Evolutionary conservation across 2,329 filamentous ascomycete genomes (phyloP).

Genomic region (Fusarium sp.): DNA sequence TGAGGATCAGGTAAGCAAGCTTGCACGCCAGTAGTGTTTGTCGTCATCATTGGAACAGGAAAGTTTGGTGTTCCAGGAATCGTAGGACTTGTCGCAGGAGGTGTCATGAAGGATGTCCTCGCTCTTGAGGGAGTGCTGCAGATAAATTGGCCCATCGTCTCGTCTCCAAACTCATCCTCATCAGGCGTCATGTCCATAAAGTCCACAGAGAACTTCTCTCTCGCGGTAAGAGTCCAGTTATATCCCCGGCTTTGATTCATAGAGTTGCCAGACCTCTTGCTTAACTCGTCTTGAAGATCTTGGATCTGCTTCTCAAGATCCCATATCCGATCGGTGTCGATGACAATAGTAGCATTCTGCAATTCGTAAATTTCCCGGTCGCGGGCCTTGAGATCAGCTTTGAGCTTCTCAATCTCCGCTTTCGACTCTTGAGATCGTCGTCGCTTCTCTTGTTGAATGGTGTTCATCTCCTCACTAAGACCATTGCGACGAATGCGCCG

Average conservation of each 20-base stretch:
- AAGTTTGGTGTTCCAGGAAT: slow-evolving; percentile 58
- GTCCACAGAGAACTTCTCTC: slow-evolving; percentile 63
- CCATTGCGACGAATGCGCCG: slow-evolving; percentile 70
- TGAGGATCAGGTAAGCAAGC: slow-evolving; percentile 59
- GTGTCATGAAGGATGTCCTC: slow-evolving; percentile 67
- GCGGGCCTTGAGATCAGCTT: slow-evolving; percentile 62
- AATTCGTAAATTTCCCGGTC: slow-evolving; percentile 69
- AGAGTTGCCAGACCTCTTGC: slow-evolving; percentile 38
- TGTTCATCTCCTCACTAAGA: slow-evolving; percentile 71
- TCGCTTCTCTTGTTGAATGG: slow-evolving; percentile 64
- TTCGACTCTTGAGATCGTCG: slow-evolving; percentile 57
- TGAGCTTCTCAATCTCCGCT: slow-evolving; percentile 66
- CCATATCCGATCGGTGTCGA: slow-evolving; percentile 64
- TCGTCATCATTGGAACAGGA: slow-evolving; percentile 18
- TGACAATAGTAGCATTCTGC: slow-evolving; percentile 64
- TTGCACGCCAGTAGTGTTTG: slow-evolving; percentile 32
- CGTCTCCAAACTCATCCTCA: slow-evolving; percentile 64
- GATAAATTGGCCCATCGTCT: slow-evolving; percentile 64
- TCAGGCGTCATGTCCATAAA: slow-evolving; percentile 59
- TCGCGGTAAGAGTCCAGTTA: slow-evolving; percentile 67
- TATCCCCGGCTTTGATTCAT: slow-evolving; percentile 51
- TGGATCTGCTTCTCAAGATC: slow-evolving; percentile 59
- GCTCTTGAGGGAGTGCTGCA: slow-evolving; percentile 66
- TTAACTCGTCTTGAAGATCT: slow-evolving; percentile 54
- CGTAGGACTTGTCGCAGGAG: slow-evolving; percentile 68